Evolutionary conservation across 2,329 filamentous ascomycete genomes (phyloP), one percentile per base, ranked within the genome.

Genomic region (Pseudogymnoascus sp.): DNA sequence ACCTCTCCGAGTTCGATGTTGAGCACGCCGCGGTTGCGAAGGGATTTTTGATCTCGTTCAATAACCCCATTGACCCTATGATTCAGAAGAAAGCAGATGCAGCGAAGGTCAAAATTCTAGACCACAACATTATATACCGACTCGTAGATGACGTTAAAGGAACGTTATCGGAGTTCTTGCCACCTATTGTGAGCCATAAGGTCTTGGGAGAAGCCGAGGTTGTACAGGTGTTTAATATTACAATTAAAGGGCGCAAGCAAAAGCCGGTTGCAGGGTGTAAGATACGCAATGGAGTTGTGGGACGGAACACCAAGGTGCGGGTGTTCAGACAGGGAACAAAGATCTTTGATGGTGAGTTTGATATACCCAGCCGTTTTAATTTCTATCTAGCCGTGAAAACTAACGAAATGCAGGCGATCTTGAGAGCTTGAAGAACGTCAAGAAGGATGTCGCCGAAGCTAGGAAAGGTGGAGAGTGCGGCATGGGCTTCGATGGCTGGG

Each of bases 381-480:
- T 60, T 23, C 8, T 42, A 23, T 9, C 13, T 26, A 33, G n/a
- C 28, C 15, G 60, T 26, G 33, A 50, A 40, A 59, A 8, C 38
- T 67, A 71, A 63, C 63, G 15, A 2, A 44, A 42, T 0, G 28
- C 64, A 96, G 93, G 93, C 68, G 82, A 82, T 61, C 84, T 97
- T 47, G 82, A 85, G 17, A 90, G 90, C 1, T 84, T 99, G 64
- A 97, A 95, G 78, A 90, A 96, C 71, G 86, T 89, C 74, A 97
- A 97, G 82, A 96, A 96, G 74, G 91, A 97, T 68, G 90, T 95
- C 31, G 79, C 80, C 53, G 91, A 96, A 72, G 95, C 96, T 86
- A 87, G 86, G 71, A 97, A 96, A 77, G 93, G 92, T 64, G 85
- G 83, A n/a, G 95, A 99, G 76, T 99, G 95, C 71, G 95, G 95